These are phyloP conservation scores for Aspergillus sclerotioniger DNA, from an alignment of 495 filamentous ascomycete species.

Conservation along the genomic window DNA sequence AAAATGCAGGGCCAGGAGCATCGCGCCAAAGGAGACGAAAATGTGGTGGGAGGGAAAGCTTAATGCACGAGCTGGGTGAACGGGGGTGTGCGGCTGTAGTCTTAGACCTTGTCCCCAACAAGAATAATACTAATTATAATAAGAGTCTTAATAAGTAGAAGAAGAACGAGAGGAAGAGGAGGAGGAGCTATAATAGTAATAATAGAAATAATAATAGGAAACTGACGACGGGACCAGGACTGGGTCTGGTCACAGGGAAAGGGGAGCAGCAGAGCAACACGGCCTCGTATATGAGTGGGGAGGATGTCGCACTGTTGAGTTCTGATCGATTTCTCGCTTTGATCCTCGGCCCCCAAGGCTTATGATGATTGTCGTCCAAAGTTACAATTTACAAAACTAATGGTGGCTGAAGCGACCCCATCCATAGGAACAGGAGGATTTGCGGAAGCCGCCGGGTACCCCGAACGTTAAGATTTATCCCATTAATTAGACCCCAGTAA, in stretches of 20 bases:
- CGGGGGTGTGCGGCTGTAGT: background rate
- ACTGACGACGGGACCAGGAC: background rate
- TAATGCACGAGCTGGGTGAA: background rate
- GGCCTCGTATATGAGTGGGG: background rate
- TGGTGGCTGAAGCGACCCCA: background rate
- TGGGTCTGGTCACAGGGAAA: background rate
- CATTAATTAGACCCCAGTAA: background rate
- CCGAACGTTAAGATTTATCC: background rate
- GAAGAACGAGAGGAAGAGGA: too few relatives aligned
- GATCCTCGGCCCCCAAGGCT: background rate
- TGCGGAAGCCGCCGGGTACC: background rate
- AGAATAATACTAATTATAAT: background rate
- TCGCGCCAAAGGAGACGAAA: background rate
- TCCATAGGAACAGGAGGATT: background rate
- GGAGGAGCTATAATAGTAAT: background rate
- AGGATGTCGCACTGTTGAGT: background rate
- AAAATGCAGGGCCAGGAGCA: background rate
- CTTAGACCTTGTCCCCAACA: background rate
- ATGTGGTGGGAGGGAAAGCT: background rate
- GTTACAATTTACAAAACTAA: background rate
- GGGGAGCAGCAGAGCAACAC: background rate
- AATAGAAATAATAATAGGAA: background rate
- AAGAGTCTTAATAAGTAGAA: too few relatives aligned
- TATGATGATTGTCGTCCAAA: background rate
- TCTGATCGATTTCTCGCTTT: background rate